Base-by-base conservation (phyloP, 2,329 filamentous ascomycete species). In the Neonectria magnoliae region DNA sequence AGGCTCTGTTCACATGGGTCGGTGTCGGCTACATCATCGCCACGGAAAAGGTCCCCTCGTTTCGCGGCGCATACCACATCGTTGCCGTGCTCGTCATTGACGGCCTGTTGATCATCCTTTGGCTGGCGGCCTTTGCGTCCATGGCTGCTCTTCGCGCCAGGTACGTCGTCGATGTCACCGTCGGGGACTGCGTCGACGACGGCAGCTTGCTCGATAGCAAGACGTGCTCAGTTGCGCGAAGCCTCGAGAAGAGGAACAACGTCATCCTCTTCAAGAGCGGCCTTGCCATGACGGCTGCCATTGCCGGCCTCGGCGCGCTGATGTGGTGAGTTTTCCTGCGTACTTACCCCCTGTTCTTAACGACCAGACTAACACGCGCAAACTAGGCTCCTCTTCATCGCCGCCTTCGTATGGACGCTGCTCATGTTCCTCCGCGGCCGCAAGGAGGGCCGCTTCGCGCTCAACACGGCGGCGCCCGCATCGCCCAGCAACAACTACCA, bases 1-100 rank as follows among this genome's bases (percentile, higher is more conserved):
- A 85, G 83, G 73, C 77, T 16, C 57, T 85, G 65, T 76, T 85
- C 67, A 84, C 83, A 25, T 84, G 82, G 82, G 54, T 84, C 33
- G 73, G 80, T 45, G 72, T 83, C 33, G 68, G 73, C 11, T 85
- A 85, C 74, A 70, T 74, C 20, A 54, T 84, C 66, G 66, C 82
- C 3, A 75, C 81, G 20, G 82, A 84, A 62, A 82, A 79, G 59
- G 64, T 81, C 16, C 10, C 74, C 7, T 63, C 70, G 5, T 75
- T 80, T 42, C 79, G 74, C 20, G 25, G 57, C 1, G 70, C 74
- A 18, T 84, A 85, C 69, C 80, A 84, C 66, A 77, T 83, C 61
- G 77, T 81, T 67, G 83, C 82, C 44, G 76, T 84, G 10, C 72
- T 85, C 8, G 74, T 74, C 14, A 76, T 85, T 22, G 83, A 85